A percentile compares a stretch with the other conserved stretches of the same genome.
Evolutionary conservation across 2,329 filamentous ascomycete species (phyloP).

Genomic region (Monosporascus sp.): DNA sequence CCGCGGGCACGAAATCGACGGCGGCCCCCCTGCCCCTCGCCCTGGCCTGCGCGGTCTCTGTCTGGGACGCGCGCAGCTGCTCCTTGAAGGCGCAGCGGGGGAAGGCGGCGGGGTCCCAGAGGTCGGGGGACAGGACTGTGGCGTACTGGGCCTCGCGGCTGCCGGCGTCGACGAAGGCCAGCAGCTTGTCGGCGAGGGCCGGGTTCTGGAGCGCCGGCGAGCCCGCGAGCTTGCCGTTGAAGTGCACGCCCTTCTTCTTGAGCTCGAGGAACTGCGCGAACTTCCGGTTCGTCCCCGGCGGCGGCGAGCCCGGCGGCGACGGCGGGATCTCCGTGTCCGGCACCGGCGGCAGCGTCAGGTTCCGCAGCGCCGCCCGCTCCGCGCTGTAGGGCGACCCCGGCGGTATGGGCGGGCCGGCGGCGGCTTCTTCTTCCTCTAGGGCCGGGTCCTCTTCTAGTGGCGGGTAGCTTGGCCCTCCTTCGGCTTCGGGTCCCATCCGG

Average conservation of each 20-base stretch:
- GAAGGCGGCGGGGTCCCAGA: constrained; percentile 56
- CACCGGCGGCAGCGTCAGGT: constrained; percentile 67
- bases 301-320: constrained; percentile 62
- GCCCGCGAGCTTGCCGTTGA: constrained; percentile 67
- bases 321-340: constrained; percentile 71
- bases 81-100: constrained; percentile 50
- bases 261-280: constrained; percentile 69
- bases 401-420: constrained; percentile 17
- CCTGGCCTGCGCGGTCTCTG: constrained; percentile 38
- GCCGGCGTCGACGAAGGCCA: constrained; percentile 57
- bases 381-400: constrained; percentile 63
- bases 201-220: constrained; percentile 68
- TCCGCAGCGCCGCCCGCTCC: constrained; percentile 58
- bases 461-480: constrained; percentile 20
- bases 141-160: constrained; percentile 55
- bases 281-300: constrained; percentile 53
- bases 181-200: constrained; percentile 64
- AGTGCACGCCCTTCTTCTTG: constrained; percentile 73
- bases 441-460: constrained; percentile 26
- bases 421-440: constrained; percentile 18
- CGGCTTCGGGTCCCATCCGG: constrained; percentile 18
- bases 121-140: constrained; percentile 50
- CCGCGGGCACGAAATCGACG: constrained; percentile 45
- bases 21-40: constrained; percentile 38
- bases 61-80: constrained; percentile 44